phyloP scores from a whole-genome alignment of 331 rosid genomes.

The Rosa hybrid region DNA sequence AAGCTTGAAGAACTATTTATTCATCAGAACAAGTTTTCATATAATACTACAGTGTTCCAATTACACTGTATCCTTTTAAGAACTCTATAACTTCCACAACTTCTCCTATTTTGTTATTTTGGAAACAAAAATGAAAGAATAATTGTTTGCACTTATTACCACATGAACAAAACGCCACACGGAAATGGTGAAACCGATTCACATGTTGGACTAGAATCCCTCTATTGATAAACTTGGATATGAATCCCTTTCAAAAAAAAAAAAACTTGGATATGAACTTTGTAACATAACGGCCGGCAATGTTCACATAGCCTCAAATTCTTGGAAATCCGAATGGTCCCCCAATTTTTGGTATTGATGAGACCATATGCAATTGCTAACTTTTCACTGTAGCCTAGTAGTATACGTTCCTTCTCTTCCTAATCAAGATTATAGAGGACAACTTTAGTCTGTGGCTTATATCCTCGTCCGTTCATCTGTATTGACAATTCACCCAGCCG shows the following conservation, averaged over 20 bases:
- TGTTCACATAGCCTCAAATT: slow-evolving; percentile 40
- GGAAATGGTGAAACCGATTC: slow-evolving; percentile 40
- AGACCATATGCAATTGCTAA: slow-evolving; percentile 38
- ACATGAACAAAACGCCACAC: slow-evolving; percentile 32
- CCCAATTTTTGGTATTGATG: slow-evolving; percentile 28
- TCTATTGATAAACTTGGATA: slow-evolving; percentile 27
- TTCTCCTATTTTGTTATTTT: background rate
- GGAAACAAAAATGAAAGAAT: background rate
- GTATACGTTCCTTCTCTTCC: slow-evolving; percentile 37
- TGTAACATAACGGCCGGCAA: slow-evolving; percentile 26
- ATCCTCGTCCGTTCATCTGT: slow-evolving; percentile 38
- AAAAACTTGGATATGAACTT: slow-evolving; percentile 35
- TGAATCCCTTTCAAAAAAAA: too few species aligned
- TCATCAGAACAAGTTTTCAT: background rate
- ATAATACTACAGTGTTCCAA: background rate
- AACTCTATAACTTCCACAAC: slow-evolving; percentile 4
- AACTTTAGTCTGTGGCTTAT: slow-evolving; percentile 33
- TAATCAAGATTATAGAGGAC: slow-evolving; percentile 39
- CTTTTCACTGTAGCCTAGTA: slow-evolving; percentile 38
- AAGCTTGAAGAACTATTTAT: background rate
- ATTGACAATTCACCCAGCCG: slow-evolving; percentile 27
- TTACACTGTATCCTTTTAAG: background rate
- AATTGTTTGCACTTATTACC: slow-evolving; percentile 28
- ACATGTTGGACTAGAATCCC: slow-evolving; percentile 41
- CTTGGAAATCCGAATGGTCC: slow-evolving; percentile 38